phyloP scores from a whole-genome alignment of 805 yeast genomes.

The Komagataella phaffii region DNA sequence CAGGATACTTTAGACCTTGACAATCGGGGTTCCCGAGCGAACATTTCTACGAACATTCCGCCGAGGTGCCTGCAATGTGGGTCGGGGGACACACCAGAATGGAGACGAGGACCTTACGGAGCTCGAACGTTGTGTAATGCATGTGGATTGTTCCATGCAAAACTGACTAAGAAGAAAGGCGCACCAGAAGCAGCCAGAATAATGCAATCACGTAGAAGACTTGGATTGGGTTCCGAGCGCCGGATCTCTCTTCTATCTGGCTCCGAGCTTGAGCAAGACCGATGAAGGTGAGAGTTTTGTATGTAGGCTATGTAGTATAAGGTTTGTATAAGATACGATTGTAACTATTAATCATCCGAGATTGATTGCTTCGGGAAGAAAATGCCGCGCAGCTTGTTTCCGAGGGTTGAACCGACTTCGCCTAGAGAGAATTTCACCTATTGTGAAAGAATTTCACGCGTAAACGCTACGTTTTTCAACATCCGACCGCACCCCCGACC shows the following conservation, averaged over 20 bases:
- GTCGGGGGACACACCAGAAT: constrained; percentile 70
- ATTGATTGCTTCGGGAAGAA: neutral
- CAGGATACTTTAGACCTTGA: constrained; percentile 3
- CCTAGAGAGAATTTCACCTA: too few species aligned
- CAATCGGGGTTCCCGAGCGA: constrained; percentile 1
- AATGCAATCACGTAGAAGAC: constrained; percentile 16
- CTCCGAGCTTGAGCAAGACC: neutral
- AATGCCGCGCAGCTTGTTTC: neutral
- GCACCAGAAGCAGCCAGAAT: constrained; percentile 23
- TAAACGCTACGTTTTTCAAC: too few species aligned
- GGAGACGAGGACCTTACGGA: constrained; percentile 87
- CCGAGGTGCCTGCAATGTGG: constrained; percentile 56
- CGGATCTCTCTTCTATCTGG: constrained; percentile 7
- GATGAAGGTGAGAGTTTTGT: neutral
- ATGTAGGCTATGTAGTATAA: neutral
- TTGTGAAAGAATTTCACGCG: too few species aligned
- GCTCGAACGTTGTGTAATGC: constrained; percentile 81
- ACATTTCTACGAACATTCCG: constrained; percentile 13
- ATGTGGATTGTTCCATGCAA: constrained; percentile 70
- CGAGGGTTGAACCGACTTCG: neutral
- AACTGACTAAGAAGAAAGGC: constrained; percentile 38
- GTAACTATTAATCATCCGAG: neutral
- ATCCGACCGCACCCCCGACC: neutral
- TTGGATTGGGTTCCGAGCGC: constrained; percentile 16
- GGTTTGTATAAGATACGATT: neutral